phyloP scores from a whole-genome alignment of 495 filamentous ascomycete genomes.

The Friedmanniomyces endolithicus region DNA sequence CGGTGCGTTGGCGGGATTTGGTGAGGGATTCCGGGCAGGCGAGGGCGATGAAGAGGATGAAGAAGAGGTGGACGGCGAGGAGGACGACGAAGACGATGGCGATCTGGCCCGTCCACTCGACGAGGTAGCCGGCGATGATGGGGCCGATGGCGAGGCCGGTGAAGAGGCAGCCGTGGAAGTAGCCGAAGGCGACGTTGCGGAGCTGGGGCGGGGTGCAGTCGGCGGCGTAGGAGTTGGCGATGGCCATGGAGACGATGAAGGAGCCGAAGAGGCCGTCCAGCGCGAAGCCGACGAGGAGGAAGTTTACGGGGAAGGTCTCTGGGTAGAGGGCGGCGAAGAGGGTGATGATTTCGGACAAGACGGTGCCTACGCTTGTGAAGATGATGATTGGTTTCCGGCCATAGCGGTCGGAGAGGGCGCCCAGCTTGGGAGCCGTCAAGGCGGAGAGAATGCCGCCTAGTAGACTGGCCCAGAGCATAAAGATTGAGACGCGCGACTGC shows the following conservation, averaged over 20 bases:
- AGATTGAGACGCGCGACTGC: conserved; percentile 60
- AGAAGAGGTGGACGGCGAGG: conserved; percentile 55
- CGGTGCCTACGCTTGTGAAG: conserved; percentile 51
- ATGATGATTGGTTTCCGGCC: conserved; percentile 64
- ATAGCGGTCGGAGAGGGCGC: conserved; percentile 76
- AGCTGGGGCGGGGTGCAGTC: conserved; percentile 73
- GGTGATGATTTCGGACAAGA: conserved; percentile 59
- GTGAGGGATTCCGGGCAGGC: conserved; percentile 73
- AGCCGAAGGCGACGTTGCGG: conserved; percentile 76
- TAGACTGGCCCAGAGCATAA: conserved; percentile 60
- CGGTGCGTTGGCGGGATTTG: conserved; percentile 49
- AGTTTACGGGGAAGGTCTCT: conserved; percentile 54
- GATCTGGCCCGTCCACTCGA: conserved; percentile 54
- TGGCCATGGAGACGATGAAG: conserved; percentile 67
- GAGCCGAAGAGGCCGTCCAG: conserved; percentile 77
- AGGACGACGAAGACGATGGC: conserved; percentile 69
- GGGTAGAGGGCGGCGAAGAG: conserved; percentile 64
- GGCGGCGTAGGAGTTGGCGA: conserved; percentile 71
- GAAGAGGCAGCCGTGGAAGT: conserved; percentile 79
- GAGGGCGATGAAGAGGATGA: conserved; percentile 54
- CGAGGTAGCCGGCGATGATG: conserved; percentile 60
- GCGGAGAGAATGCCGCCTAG: conserved; percentile 59
- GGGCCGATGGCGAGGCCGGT: conserved; percentile 76
- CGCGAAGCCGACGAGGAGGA: conserved; percentile 59
- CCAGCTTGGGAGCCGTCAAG: conserved; percentile 67